Conservation (phyloP, 2,329 filamentous ascomycete genomes). For the Fusarium annulatum region DNA sequence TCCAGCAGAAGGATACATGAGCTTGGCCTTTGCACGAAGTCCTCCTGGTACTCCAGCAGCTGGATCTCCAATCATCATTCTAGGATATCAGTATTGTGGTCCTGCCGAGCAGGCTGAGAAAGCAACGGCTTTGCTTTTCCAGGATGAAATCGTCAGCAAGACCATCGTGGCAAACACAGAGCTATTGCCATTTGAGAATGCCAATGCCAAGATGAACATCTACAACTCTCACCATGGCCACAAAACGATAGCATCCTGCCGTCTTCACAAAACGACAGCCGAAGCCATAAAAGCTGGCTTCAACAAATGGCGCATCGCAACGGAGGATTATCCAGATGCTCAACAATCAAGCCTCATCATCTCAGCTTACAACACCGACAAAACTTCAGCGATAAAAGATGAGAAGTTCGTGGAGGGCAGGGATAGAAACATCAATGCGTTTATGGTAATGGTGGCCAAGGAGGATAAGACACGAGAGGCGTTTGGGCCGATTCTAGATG, state of each 20-base stretch:
- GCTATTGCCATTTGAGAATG: conserved; percentile 28
- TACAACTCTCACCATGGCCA: conserved; percentile 46
- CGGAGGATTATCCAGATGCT: conserved; percentile 32
- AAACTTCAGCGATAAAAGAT: neutral
- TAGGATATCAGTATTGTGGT: conserved; percentile 43
- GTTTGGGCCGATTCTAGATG: conserved; percentile 4
- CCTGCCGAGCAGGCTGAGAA: conserved; percentile 40
- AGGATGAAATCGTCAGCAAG: conserved; percentile 20
- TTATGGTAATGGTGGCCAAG: conserved; percentile 22
- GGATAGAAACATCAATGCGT: conserved; percentile 25
- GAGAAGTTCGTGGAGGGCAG: conserved; percentile 37
- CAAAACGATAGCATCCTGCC: conserved; percentile 44
- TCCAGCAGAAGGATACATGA: conserved; percentile 22
- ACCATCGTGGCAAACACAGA: conserved; percentile 42
- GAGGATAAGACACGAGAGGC: conserved; percentile 18
- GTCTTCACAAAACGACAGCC: conserved; percentile 26
- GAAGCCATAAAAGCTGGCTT: conserved; percentile 39
- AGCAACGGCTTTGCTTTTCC: conserved; percentile 29
- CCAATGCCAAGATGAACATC: conserved; percentile 39
- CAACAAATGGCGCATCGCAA: conserved; percentile 39
- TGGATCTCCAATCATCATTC: conserved; percentile 45
- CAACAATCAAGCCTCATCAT: conserved; percentile 27
- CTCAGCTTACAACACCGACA: conserved; percentile 27
- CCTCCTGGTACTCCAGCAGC: conserved; percentile 46
- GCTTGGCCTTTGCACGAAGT: conserved; percentile 44